Evolutionary conservation across 1,139 yeast species (phyloP).

Genomic region (Candida labiduridarum): DNA sequence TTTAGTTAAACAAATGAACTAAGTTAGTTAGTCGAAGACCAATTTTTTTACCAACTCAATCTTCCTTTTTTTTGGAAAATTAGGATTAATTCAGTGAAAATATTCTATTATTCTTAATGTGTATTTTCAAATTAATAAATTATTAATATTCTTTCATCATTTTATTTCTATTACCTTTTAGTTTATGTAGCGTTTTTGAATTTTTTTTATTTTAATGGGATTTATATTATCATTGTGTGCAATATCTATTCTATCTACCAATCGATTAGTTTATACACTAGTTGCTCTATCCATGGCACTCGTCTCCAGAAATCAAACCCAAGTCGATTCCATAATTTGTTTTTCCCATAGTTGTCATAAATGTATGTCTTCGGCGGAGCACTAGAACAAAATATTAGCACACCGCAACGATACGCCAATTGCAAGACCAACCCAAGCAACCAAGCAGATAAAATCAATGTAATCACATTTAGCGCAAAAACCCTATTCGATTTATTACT

Average conservation of each 20-base stretch:
- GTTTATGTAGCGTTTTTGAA: not conserved
- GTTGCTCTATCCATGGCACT: constrained; percentile 11
- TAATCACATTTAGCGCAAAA: constrained; percentile 23
- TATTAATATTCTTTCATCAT: constrained; percentile 1
- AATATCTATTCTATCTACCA: constrained; percentile 9
- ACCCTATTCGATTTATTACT: constrained; percentile 25
- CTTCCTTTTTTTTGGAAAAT: constrained; percentile 5
- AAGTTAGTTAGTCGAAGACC: constrained; percentile 27
- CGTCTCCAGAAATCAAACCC: constrained; percentile 10
- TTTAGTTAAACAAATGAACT: constrained; percentile 96
- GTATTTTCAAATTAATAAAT: constrained; percentile 5
- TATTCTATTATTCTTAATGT: not conserved
- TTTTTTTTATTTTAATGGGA: constrained; percentile 1
- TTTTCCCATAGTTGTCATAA: constrained; percentile 23
- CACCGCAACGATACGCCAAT: constrained; percentile 16
- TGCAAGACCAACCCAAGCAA: constrained; percentile 11
- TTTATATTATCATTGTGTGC: constrained; percentile 5
- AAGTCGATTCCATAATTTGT: not conserved
- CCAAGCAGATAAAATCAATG: constrained; percentile 26
- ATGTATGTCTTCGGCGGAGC: constrained; percentile 17
- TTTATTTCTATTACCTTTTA: not conserved
- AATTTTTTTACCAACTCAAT: not conserved
- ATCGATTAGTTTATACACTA: constrained; percentile 11
- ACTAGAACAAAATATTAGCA: not conserved
- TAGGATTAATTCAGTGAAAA: constrained; percentile 6